A percentile compares a stretch with the other conserved stretches of the same genome.
phyloP scores from a whole-genome alignment of 371 early-diverging fungal species.

The Furculomyces boomerangus region DNA sequence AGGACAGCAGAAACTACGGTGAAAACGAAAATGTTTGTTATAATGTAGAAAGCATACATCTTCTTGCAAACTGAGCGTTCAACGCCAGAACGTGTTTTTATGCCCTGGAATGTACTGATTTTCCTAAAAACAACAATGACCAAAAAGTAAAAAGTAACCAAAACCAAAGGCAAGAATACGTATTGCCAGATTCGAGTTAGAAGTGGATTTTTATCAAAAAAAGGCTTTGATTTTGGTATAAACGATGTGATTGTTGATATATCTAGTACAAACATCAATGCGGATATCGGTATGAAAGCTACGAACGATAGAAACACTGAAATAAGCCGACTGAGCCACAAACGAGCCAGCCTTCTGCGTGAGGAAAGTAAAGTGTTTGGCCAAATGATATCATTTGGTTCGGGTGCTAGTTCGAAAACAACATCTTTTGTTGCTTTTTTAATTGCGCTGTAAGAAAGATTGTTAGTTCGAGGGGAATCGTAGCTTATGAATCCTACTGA shows the following conservation, averaged over 20 bases:
- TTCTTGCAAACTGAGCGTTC: conserved; percentile 59
- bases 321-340: conserved; percentile 31
- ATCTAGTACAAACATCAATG: conserved; percentile 38
- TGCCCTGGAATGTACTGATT: conserved; percentile 60
- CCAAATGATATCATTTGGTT: conserved; percentile 67
- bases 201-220: conserved; percentile 27
- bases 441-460: conserved; percentile 14
- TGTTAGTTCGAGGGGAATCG: conserved; percentile 40
- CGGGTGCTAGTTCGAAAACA: conserved; percentile 37
- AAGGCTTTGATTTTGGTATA: conserved; percentile 29
- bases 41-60: conserved; percentile 56
- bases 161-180: conserved; percentile 46
- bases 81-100: conserved; percentile 43
- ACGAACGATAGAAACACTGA: conserved; percentile 38
- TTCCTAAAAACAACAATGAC: conserved; percentile 47
- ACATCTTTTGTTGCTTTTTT: conserved; percentile 9
- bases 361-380: conserved; percentile 42
- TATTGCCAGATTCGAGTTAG: conserved; percentile 40
- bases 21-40: conserved; percentile 47
- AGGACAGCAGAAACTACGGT: conserved; percentile 35
- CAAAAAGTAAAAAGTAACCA: conserved; percentile 45
- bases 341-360: conserved; percentile 33
- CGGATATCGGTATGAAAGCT: conserved; percentile 45
- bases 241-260: conserved; percentile 31
- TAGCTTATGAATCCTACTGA: conserved; percentile 62